Conservation (phyloP, 495 filamentous ascomycete genomes). For the Aspergillus sparsus region DNA sequence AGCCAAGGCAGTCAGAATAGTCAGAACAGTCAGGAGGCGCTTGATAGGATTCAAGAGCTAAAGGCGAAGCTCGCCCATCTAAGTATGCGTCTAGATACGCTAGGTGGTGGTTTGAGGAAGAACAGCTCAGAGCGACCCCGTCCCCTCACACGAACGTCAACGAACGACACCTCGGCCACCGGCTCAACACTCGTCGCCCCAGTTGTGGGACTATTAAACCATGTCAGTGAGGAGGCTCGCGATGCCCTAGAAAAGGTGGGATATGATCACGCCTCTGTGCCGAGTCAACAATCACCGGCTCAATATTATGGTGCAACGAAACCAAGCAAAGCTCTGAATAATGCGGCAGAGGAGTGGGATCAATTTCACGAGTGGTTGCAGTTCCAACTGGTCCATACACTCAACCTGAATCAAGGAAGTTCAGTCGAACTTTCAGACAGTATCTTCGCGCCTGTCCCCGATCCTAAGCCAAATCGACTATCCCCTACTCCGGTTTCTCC, state of each 20-base stretch:
- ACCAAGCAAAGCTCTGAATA: constrained; percentile 4
- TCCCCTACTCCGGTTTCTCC: not conserved
- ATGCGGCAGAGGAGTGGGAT: constrained; percentile 18
- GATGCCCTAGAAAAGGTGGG: constrained; percentile 15
- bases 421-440: not conserved
- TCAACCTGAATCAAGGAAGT: not conserved
- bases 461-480: not conserved
- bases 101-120: not conserved
- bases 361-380: constrained; percentile 18
- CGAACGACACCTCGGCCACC: not conserved
- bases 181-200: constrained; percentile 4
- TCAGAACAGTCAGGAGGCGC: constrained; percentile 3
- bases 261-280: constrained; percentile 12
- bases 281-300: constrained; percentile 1
- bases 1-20: not conserved
- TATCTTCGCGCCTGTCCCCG: not conserved
- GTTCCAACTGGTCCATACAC: constrained; percentile 14
- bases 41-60: constrained; percentile 16
- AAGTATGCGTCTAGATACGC: constrained; percentile 3
- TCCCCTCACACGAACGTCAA: not conserved
- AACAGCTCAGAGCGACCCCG: not conserved
- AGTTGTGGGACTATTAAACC: constrained; percentile 11
- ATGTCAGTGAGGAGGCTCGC: constrained; percentile 14
- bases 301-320: not conserved
- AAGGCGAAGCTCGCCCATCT: constrained; percentile 11